Base-by-base conservation (phyloP, 495 filamentous ascomycete species). In the Hypoxylon trugodes region DNA sequence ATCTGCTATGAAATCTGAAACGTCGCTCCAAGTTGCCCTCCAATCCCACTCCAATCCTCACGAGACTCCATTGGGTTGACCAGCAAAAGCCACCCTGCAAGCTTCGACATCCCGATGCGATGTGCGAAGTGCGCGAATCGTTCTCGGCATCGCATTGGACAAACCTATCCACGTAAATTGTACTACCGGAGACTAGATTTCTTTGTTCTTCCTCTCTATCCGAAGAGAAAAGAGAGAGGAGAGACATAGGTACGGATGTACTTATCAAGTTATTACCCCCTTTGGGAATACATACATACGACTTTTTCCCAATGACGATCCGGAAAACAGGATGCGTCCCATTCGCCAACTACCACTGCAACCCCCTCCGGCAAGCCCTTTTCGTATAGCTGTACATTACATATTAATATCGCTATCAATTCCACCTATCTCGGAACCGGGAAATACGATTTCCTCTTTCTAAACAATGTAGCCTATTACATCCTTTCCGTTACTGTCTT, bases 1-100 rank as follows among this genome's bases (percentile, higher is more conserved):
- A 60, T 58, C 57, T 66, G 46, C 57, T 60, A 43, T 61, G 52
- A 56, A 66, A 66, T 66, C 57, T 66, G 64, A 66, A 66, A 66
- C 64, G 64, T 58, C 57, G 57, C 54, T 57, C 51, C 55, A 59
- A 65, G 62, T 55, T 59, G 38, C 48, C 62, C 35, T 57, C 61
- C 55, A 59, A 59, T 55, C 41, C 53, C 47, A 53, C 61, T 37
- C 4, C 25, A 45, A 50, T 49, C 55, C 57, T 56, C 50, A 40
- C 38, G 49, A 50, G 25, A 42, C 62, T 49, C 49, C 6, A 66
- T 56, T 61, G 56, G 55, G 25, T 24, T 33, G n/a, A 50, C 33
- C 56, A 37, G 50, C 22, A 66, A n/a, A n/a, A 66, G 63, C 63
- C 63, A 66, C 45, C 63, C 28, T 66, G 62, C 62, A 59, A 24